Evolutionary conservation across 305 asterid species (phyloP).

Genomic region (Fraxinus nigra): DNA sequence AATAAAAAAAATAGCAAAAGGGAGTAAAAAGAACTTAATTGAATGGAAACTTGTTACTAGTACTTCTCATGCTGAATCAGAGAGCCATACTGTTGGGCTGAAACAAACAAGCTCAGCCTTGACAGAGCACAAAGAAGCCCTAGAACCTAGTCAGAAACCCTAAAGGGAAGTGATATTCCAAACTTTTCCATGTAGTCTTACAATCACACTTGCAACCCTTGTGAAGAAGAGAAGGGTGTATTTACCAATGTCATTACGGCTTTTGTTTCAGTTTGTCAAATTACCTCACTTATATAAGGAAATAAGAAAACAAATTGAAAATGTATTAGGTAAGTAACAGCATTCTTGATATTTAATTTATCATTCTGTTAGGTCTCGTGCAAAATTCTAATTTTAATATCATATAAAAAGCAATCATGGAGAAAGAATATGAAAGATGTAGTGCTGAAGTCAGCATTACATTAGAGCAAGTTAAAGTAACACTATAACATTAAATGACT

Average conservation of each 20-base stretch:
- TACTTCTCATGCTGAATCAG: neutral
- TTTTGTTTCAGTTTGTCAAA: neutral
- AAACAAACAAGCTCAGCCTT: neutral
- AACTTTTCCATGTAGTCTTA: neutral
- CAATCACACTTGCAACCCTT: neutral
- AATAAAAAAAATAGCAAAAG: neutral
- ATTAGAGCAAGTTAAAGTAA: neutral
- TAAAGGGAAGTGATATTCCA: neutral
- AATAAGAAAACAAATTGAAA: neutral
- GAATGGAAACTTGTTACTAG: neutral
- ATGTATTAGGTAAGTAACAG: neutral
- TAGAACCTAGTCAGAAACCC: neutral
- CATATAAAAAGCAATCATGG: neutral
- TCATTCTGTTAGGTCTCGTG: neutral
- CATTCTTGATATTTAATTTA: neutral
- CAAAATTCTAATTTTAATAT: neutral
- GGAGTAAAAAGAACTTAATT: neutral
- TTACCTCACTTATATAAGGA: neutral
- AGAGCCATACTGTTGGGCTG: neutral
- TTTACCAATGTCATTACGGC: neutral
- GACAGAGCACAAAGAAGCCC: neutral
- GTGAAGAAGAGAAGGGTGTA: neutral
- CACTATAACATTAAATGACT: slow-evolving; percentile 14
- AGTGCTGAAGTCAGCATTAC: neutral
- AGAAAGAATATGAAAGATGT: neutral